Evolutionary conservation across 2,329 filamentous ascomycete genomes (phyloP).

Genomic region (Aspergillus uvarum): DNA sequence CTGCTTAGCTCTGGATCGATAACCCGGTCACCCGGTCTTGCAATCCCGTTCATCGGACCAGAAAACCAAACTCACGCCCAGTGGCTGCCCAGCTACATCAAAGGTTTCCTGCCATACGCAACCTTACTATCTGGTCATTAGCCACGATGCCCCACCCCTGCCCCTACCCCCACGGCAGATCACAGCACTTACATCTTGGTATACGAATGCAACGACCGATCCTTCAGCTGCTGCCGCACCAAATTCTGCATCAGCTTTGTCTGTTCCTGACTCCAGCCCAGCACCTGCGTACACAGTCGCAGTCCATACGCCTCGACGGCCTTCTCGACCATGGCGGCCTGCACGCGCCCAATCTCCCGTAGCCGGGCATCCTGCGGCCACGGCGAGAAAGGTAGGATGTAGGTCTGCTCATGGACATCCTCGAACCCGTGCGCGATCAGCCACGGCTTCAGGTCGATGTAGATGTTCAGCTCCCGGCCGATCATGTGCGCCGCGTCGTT

Average conservation of each 20-base stretch:
- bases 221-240: conserved; percentile 5
- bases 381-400: conserved; percentile 27
- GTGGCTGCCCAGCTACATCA: neutral
- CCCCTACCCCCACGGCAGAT: too few relatives aligned
- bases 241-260: neutral
- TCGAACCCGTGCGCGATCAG: conserved; percentile 28
- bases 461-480: conserved; percentile 21
- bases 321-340: conserved; percentile 10
- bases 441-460: conserved; percentile 10
- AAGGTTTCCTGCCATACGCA: conserved; percentile 6
- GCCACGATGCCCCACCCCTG: neutral
- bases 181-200: conserved; percentile 4
- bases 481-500: conserved; percentile 8
- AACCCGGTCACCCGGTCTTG: too few relatives aligned
- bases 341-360: conserved; percentile 25
- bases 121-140: neutral
- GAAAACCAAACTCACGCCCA: too few relatives aligned
- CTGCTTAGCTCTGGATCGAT: too few relatives aligned
- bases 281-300: conserved; percentile 2
- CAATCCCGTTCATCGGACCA: too few relatives aligned
- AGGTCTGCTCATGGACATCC: conserved; percentile 21
- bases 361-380: conserved; percentile 32
- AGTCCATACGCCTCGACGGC: conserved; percentile 6
- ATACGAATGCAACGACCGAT: conserved; percentile 3
- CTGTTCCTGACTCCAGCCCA: conserved; percentile 2